These are phyloP conservation scores for Phytophthora ramorum DNA, from an alignment of 352 stramenopile species.

Conservation along the genomic window DNA sequence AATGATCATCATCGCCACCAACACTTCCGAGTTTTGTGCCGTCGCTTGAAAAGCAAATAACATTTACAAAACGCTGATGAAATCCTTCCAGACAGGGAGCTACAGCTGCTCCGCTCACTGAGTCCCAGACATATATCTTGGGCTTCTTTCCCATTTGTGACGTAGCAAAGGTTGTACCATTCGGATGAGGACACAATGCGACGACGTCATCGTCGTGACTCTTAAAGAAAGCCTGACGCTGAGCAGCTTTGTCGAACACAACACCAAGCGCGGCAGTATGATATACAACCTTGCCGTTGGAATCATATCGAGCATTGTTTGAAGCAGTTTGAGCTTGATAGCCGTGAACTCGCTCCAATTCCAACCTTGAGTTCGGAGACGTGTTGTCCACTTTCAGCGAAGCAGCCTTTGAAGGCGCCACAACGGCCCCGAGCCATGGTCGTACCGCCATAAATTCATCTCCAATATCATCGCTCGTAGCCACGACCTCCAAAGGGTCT, in stretches of 20 bases:
- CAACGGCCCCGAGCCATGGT: constrained; percentile 86
- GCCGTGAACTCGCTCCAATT: constrained; percentile 76
- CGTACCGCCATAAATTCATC: constrained; percentile 93
- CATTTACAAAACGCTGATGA: constrained; percentile 77
- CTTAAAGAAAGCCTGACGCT: constrained; percentile 65
- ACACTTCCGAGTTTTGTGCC: constrained; percentile 74
- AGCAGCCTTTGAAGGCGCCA: constrained; percentile 63
- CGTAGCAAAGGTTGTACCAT: constrained; percentile 80
- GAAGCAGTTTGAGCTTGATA: constrained; percentile 77
- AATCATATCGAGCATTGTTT: constrained; percentile 84
- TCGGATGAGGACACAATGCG: constrained; percentile 80
- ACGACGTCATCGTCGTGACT: constrained; percentile 89
- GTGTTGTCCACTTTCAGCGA: constrained; percentile 40
- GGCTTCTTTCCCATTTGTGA: constrained; percentile 87
- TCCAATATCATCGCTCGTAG: constrained; percentile 51
- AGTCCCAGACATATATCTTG: constrained; percentile 86
- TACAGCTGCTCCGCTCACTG: constrained; percentile 34
- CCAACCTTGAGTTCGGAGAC: constrained; percentile 52
- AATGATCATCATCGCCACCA: constrained; percentile 87
- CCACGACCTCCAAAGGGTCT: constrained; percentile 39
- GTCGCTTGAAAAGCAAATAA: constrained; percentile 76
- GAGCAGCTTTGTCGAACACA: constrained; percentile 56
- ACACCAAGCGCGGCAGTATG: constrained; percentile 81
- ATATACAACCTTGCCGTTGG: constrained; percentile 70
- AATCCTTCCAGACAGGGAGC: constrained; percentile 72